These are phyloP conservation scores for Psilocybe subaeruginosa DNA, from an alignment of 768 basidiomycete species.

Conservation along the genomic window DNA sequence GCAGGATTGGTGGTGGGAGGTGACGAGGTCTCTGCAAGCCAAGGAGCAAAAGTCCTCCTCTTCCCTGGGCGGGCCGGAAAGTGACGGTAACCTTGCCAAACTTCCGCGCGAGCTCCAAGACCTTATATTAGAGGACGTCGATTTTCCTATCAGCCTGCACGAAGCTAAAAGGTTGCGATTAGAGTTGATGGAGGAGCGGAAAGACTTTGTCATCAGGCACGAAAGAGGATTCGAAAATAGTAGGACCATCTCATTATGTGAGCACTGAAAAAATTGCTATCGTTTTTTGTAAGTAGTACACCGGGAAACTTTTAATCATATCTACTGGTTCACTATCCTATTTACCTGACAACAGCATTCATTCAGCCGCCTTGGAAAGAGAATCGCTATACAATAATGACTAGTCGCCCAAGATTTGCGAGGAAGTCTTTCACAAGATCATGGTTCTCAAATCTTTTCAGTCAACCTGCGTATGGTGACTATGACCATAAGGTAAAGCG, in stretches of 20 bases:
- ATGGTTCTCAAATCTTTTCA: too few relatives aligned
- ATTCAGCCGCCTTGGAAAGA: too few relatives aligned
- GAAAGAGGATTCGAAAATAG: background rate
- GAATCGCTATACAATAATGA: too few relatives aligned
- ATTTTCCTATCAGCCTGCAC: background rate
- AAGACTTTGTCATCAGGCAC: background rate
- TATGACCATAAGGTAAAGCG: too few relatives aligned
- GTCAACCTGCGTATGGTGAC: too few relatives aligned
- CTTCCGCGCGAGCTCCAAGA: conserved; percentile 19
- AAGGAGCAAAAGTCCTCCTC: conserved; percentile 1
- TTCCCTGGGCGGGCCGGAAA: background rate
- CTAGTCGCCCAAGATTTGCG: too few relatives aligned
- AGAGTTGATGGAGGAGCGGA: background rate
- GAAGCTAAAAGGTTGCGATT: background rate
- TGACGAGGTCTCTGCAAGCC: conserved; percentile 3
- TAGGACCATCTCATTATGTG: background rate
- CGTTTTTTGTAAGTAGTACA: too few relatives aligned
- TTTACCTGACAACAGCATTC: too few relatives aligned
- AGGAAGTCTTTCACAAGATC: too few relatives aligned
- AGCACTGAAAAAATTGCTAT: background rate
- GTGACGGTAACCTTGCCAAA: background rate
- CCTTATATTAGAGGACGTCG: conserved; percentile 10
- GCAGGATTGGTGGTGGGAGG: conserved; percentile 32
- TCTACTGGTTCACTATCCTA: too few relatives aligned
- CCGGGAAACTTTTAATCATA: too few relatives aligned